Base-by-base conservation (phyloP, 108 stramenopile genomes). In the Cyclotella cryptica region DNA sequence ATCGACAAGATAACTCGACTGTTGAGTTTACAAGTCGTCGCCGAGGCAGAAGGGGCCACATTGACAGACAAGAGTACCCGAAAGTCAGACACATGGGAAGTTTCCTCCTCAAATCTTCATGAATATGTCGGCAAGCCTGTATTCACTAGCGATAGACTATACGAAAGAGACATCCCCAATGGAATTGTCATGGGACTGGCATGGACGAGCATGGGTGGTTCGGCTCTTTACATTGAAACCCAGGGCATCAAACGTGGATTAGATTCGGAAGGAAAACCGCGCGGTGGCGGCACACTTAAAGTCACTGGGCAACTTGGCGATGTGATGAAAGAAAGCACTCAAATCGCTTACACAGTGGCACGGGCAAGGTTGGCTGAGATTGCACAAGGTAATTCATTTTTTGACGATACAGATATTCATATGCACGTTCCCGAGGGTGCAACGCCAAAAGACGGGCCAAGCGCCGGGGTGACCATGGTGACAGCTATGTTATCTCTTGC, bases 351-450 rank as follows among this genome's bases (percentile, higher is more conserved):
- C 75, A 97, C 98, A 10, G 94, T 97, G 10, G 97, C 98, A n/a
- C 86, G 97, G 35, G 84, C 91, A 44, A 67, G 92, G 29, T 72
- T 98, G 28, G 80, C 87, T 28, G 88, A 90, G 11, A 74, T 90
- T 64, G 86, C 91, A 28, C 86, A 84, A 21, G 66, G 69, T 9
- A 93, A 91, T 75, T 40, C 78, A 22, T 96, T 81, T 62, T 96
- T 93, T 66, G 95, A 98, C 65, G 85, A 78, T 45, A 85, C 74
- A 21, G 94, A 98, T 54, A 79, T 99, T 28, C 99, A 99, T 74
- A 88, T 98, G 90, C 99, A 99, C 79, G 98, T 99, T n/a, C 99
- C 99, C 8, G 99, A 99, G 81, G 99, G 98, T 19, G 97, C 98
- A 10, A 98, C 98, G 41, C 97, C 97, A 13, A 99, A 99, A 81